Evolutionary conservation across 208 protist species (phyloP).

Genomic region (Wallacemonas sp.): DNA sequence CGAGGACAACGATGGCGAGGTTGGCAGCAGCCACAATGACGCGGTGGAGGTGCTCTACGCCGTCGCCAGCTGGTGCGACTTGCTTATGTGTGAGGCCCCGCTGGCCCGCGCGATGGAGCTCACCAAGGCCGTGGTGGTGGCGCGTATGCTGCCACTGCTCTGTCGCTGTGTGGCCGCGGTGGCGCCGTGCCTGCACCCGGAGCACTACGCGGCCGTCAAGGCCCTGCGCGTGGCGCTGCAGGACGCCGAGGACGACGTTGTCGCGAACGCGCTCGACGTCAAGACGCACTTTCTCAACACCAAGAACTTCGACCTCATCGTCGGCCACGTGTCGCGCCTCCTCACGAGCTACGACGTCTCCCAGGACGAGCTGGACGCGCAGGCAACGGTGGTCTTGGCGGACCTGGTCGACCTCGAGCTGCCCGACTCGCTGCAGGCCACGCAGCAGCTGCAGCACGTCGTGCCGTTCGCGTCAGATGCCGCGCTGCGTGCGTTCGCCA

Average conservation of each 20-base stretch:
- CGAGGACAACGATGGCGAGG: slow-evolving; percentile 21
- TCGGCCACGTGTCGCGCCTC: slow-evolving; percentile 34
- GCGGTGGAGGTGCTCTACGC: slow-evolving; percentile 29
- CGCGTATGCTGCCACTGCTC: slow-evolving; percentile 25
- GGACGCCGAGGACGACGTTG: slow-evolving; percentile 25
- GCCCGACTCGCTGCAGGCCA: slow-evolving; percentile 41
- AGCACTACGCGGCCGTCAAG: slow-evolving; percentile 80
- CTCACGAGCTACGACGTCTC: slow-evolving; percentile 51
- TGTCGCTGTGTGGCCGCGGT: slow-evolving; percentile 54
- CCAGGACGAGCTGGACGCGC: slow-evolving; percentile 42
- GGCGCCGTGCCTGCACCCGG: slow-evolving; percentile 56
- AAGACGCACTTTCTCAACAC: slow-evolving; percentile 65
- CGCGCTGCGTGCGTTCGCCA: slow-evolving; percentile 46
- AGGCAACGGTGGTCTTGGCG: slow-evolving; percentile 34
- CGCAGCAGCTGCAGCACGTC: slow-evolving; percentile 59
- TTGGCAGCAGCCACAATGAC: slow-evolving; percentile 14
- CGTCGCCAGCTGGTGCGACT: slow-evolving; percentile 37
- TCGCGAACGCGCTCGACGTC: slow-evolving; percentile 36
- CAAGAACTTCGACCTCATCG: slow-evolving; percentile 37
- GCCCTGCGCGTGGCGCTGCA: slow-evolving; percentile 64
- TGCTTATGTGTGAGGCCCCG: slow-evolving; percentile 30
- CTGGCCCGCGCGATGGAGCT: slow-evolving; percentile 45
- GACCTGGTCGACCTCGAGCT: slow-evolving; percentile 29
- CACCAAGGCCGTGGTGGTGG: slow-evolving; percentile 23
- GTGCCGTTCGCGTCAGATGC: slow-evolving; percentile 61